phyloP scores from a whole-genome alignment of 2,329 filamentous ascomycete species.

The Orbilia blumenaviensis region DNA sequence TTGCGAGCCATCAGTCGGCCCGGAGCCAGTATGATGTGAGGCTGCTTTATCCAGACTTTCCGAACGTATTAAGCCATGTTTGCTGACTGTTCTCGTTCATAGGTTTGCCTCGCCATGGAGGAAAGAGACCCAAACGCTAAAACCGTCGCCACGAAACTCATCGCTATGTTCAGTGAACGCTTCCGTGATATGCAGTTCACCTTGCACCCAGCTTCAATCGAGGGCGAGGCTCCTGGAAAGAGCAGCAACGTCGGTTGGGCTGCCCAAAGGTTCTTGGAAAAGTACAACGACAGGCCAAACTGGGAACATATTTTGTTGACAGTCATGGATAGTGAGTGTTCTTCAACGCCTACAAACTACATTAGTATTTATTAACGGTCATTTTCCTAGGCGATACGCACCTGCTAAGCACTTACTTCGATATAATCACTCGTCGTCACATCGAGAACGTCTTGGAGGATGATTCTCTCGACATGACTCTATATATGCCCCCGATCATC shows the following conservation, averaged over 20 bases:
- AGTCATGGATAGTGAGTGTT: constrained; percentile 73
- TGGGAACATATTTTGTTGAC: constrained; percentile 74
- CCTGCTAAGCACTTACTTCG: constrained; percentile 74
- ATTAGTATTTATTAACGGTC: constrained; percentile 58
- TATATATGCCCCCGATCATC: constrained; percentile 76
- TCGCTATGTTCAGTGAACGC: constrained; percentile 71
- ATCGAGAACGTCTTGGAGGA: constrained; percentile 71
- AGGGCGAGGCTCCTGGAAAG: constrained; percentile 76
- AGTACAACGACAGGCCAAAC: constrained; percentile 65
- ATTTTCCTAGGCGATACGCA: constrained; percentile 72
- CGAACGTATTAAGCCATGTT: not conserved
- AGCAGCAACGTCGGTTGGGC: constrained; percentile 79
- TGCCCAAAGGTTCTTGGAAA: constrained; percentile 71
- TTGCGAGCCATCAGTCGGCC: constrained; percentile 74
- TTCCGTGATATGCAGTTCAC: constrained; percentile 75
- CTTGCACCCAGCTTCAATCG: constrained; percentile 72
- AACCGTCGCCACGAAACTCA: constrained; percentile 70
- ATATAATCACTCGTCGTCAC: constrained; percentile 65
- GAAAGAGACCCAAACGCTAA: constrained; percentile 71
- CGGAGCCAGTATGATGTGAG: constrained; percentile 74
- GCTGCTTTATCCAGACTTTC: constrained; percentile 55
- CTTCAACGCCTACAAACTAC: not conserved
- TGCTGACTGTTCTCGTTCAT: constrained; percentile 32
- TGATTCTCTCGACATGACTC: constrained; percentile 70
- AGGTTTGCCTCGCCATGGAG: constrained; percentile 80